phyloP scores from a whole-genome alignment of 1,139 yeast species.

The Lizanozyma gosingica region DNA sequence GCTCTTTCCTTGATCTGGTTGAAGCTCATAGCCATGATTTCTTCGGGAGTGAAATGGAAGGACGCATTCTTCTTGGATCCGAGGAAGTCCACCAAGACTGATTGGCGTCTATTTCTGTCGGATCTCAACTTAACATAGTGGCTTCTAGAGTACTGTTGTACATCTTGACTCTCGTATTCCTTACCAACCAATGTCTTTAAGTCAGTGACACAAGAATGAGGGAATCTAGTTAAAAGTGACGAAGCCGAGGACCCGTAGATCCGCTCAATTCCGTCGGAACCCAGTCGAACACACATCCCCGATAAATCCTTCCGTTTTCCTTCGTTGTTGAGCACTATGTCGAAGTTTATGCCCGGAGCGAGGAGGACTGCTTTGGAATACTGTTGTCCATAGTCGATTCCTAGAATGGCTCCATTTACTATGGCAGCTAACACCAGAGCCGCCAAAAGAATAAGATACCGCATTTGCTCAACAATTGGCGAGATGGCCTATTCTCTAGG shows the following conservation, averaged over 20 bases:
- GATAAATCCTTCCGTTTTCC: conserved; percentile 84
- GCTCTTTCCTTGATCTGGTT: conserved; percentile 63
- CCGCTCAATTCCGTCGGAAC: conserved; percentile 50
- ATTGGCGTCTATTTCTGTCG: background rate
- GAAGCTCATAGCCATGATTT: conserved; percentile 75
- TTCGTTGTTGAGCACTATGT: conserved; percentile 79
- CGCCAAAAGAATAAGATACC: too few relatives aligned
- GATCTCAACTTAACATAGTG: conserved; percentile 44
- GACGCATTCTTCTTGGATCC: conserved; percentile 27
- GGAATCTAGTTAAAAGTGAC: conserved; percentile 64
- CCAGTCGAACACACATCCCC: conserved; percentile 58
- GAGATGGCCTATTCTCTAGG: too few relatives aligned
- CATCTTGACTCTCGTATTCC: conserved; percentile 37
- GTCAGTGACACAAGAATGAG: conserved; percentile 59
- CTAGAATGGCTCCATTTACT: conserved; percentile 54
- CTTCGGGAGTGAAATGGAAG: conserved; percentile 50
- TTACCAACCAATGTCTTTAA: conserved; percentile 68
- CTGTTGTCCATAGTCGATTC: conserved; percentile 86
- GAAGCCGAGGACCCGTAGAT: conserved; percentile 73
- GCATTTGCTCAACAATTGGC: too few relatives aligned
- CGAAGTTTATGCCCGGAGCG: conserved; percentile 87
- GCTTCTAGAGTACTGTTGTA: conserved; percentile 33
- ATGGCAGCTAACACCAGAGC: background rate
- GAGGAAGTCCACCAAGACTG: conserved; percentile 27
- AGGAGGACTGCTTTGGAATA: conserved; percentile 80